phyloP scores from a whole-genome alignment of 208 protist species.

The Leishmania lainsoni region DNA sequence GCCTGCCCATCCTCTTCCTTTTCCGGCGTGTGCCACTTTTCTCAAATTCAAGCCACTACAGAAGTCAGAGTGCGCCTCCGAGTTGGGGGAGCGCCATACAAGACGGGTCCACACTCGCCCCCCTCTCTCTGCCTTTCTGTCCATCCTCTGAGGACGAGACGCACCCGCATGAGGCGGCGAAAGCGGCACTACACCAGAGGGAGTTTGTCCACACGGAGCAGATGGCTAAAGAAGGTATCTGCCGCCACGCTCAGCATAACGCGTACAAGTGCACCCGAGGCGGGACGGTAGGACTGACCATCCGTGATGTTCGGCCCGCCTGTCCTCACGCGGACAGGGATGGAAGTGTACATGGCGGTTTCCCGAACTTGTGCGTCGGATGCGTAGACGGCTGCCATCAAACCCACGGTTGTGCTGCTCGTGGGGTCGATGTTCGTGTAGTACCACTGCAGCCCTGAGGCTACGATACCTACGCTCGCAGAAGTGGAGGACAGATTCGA shows the following conservation, averaged over 20 bases:
- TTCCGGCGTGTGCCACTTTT: neutral
- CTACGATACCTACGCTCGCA: constrained; percentile 25
- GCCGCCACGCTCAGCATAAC: constrained; percentile 38
- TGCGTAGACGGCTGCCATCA: constrained; percentile 34
- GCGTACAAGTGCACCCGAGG: constrained; percentile 17
- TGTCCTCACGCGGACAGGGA: constrained; percentile 49
- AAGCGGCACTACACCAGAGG: constrained; percentile 5
- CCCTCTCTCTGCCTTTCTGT: neutral
- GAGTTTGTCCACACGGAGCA: constrained; percentile 34
- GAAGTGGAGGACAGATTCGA: constrained; percentile 2
- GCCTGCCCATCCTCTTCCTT: neutral
- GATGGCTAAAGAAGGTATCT: constrained; percentile 40
- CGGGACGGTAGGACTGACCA: constrained; percentile 37
- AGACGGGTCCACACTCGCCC: neutral
- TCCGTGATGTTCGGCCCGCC: neutral
- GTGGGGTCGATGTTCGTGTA: constrained; percentile 26
- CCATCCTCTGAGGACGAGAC: neutral
- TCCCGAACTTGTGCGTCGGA: constrained; percentile 18
- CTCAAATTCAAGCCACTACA: neutral
- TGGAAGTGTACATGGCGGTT: constrained; percentile 1
- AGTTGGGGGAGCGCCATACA: neutral
- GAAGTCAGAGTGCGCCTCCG: neutral
- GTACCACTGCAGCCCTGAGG: constrained; percentile 37
- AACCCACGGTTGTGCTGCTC: constrained; percentile 25
- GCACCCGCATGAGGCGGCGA: neutral